Evolutionary conservation across 2,329 filamentous ascomycete genomes (phyloP).

Genomic region (Apiospora hydei): DNA sequence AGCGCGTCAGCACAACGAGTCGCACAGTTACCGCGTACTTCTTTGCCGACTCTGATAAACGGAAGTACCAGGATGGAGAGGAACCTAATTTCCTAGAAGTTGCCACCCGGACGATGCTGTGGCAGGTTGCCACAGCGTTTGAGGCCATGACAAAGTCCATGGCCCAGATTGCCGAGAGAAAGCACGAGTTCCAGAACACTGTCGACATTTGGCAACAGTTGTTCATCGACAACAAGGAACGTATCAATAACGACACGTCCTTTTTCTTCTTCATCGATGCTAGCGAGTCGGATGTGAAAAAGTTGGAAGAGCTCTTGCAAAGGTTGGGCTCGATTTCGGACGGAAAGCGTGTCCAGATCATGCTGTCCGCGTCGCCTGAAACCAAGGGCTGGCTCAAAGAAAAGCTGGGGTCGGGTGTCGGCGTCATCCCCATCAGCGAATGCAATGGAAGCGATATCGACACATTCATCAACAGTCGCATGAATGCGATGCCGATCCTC

Average conservation of each 20-base stretch:
- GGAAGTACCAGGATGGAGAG: slow-evolving; percentile 40
- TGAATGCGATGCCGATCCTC: slow-evolving; percentile 43
- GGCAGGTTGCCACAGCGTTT: slow-evolving; percentile 43
- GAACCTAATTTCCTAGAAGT: slow-evolving; percentile 33
- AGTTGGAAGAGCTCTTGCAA: slow-evolving; percentile 35
- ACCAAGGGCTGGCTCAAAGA: slow-evolving; percentile 31
- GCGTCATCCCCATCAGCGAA: slow-evolving; percentile 36
- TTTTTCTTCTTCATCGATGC: slow-evolving; percentile 45
- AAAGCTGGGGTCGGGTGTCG: slow-evolving; percentile 29
- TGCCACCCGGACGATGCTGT: slow-evolving; percentile 40
- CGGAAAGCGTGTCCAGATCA: slow-evolving; percentile 36
- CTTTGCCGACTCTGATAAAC: slow-evolving; percentile 41
- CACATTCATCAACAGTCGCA: slow-evolving; percentile 40
- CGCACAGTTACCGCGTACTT: slow-evolving; percentile 40
- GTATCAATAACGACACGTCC: slow-evolving; percentile 38
- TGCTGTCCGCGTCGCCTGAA: slow-evolving; percentile 37
- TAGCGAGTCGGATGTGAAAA: slow-evolving; percentile 33
- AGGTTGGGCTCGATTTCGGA: slow-evolving; percentile 32
- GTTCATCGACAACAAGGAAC: slow-evolving; percentile 43
- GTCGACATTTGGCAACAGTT: slow-evolving; percentile 42
- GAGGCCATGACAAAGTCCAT: slow-evolving; percentile 44
- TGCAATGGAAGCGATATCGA: slow-evolving; percentile 40
- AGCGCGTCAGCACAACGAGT: slow-evolving; percentile 34
- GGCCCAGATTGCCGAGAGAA: slow-evolving; percentile 37
- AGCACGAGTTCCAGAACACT: slow-evolving; percentile 36